A percentile compares a stretch with the other conserved stretches of the same genome.
Evolutionary conservation across 257 asterid species (phyloP).

Genomic region (Eustoma russellianum): DNA sequence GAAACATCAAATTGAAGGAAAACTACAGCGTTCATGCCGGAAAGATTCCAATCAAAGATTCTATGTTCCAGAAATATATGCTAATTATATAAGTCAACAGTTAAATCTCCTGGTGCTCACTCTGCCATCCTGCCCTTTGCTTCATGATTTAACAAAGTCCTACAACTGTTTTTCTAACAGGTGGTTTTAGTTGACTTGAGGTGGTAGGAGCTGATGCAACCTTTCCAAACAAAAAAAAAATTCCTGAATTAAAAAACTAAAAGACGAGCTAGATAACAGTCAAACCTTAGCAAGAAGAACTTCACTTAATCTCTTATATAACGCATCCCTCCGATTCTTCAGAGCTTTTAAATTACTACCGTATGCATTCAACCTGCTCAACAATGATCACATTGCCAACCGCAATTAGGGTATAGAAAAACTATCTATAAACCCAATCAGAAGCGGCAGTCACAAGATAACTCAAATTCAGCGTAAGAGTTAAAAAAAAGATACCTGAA

Average conservation of each 20-base stretch:
- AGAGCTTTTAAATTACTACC: slow-evolving; percentile 39
- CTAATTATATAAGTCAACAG: too few relatives aligned
- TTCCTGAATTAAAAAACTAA: background rate
- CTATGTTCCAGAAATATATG: too few relatives aligned
- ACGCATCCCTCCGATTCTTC: slow-evolving; percentile 65
- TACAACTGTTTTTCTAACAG: too few relatives aligned
- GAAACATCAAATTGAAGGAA: background rate
- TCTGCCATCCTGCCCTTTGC: too few relatives aligned
- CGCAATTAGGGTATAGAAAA: background rate
- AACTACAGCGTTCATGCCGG: too few relatives aligned
- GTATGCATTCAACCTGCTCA: slow-evolving; percentile 66
- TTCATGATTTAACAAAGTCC: too few relatives aligned
- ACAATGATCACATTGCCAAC: slow-evolving; percentile 3
- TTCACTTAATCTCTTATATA: slow-evolving; percentile 65
- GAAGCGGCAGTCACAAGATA: too few relatives aligned
- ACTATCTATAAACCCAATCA: background rate
- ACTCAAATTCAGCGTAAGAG: background rate
- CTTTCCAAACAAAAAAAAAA: background rate
- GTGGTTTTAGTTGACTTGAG: too few relatives aligned
- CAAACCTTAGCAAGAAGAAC: slow-evolving; percentile 77
- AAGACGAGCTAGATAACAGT: background rate
- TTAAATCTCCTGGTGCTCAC: too few relatives aligned
- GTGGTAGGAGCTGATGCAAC: too few relatives aligned
- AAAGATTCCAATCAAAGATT: background rate
- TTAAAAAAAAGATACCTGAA: slow-evolving; percentile 38